Base-by-base conservation (phyloP, 1,139 yeast genomes). In the Candida tunisiensis region DNA sequence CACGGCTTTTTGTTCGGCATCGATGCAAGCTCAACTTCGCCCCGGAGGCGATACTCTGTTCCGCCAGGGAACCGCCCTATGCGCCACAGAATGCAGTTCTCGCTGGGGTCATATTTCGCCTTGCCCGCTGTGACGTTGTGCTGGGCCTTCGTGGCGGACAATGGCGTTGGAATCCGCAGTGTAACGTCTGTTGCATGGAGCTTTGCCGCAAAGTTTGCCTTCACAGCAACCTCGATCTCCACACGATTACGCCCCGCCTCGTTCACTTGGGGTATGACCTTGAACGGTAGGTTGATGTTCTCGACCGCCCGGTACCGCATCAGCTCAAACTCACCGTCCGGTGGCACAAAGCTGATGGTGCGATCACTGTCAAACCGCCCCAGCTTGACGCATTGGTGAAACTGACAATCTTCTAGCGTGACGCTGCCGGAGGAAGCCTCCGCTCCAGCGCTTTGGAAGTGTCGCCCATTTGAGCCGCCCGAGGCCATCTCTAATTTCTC, bases 261-360 rank as follows among this genome's bases (percentile, higher is more conserved):
- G 15, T 63, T 60, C 3, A 77, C 66, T 25, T 62, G 49, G 2
- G 91, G 77, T n/a, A 62, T 55, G 8, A 82, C 64, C 29, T 62
- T 60, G 48, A 83, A 78, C 3, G 96, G 98, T 15, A 80, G 44
- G 33, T 66, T 67, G 36, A 73, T 55, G 40, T 72, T 70, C 40
- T 69, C 67, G 6, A 44, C 47, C 29, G 67, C 63, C 31, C 65
- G 65, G 60, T 85, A 85, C 25, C 71, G 59, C 91, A 88, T 75
- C 32, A 88, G 63, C 47, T 83, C 93, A 48, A 82, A 82, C 31
- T 73, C 75, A 1, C 96, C 96, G 53, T 85, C 96, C 1, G 96
- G 93, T 5, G 93, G 93, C 8, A 74, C 62, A 40, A 82, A 82
- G 27, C 69, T 68, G 33, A 82, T 75, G 28, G 69, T 60, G 27